Percentiles rank a stretch among this genome's conserved stretches.
Evolutionary conservation across 805 yeast genomes (phyloP).

Genomic region (Nakazawaea pomicola): DNA sequence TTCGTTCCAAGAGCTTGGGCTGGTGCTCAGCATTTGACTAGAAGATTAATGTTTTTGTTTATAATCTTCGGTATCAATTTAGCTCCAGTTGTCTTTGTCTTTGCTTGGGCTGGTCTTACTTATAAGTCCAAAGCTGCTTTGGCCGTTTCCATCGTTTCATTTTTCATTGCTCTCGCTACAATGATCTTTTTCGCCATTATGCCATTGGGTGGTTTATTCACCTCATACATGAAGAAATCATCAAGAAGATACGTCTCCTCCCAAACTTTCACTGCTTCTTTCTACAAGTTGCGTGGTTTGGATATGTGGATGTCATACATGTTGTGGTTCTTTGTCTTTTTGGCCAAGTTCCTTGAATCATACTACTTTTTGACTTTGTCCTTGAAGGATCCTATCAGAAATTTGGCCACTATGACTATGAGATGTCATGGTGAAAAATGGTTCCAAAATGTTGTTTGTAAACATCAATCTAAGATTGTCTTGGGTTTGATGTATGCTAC

Average conservation of each 20-base stretch:
- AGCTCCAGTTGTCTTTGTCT: conserved; percentile 82
- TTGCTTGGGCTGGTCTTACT: conserved; percentile 70
- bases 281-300: conserved; percentile 72
- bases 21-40: conserved; percentile 94
- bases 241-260: conserved; percentile 89
- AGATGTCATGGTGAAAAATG: conserved; percentile 95
- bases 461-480: conserved; percentile 81
- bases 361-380: conserved; percentile 88
- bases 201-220: conserved; percentile 97
- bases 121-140: conserved; percentile 67
- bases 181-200: conserved; percentile 81
- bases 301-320: conserved; percentile 96
- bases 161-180: conserved; percentile 83
- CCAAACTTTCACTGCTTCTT: conserved; percentile 93
- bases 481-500: conserved; percentile 90
- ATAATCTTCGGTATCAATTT: conserved; percentile 65
- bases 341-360: conserved; percentile 86
- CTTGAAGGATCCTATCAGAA: conserved; percentile 91
- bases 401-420: conserved; percentile 77
- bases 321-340: conserved; percentile 84
- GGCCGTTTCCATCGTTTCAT: conserved; percentile 78
- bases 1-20: conserved; percentile 99
- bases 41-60: conserved; percentile 76
- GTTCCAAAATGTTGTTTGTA: conserved; percentile 74
- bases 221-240: conserved; percentile 82